Evolutionary conservation across 352 stramenopile species (phyloP).

Genomic region (Phytophthora palmivora): DNA sequence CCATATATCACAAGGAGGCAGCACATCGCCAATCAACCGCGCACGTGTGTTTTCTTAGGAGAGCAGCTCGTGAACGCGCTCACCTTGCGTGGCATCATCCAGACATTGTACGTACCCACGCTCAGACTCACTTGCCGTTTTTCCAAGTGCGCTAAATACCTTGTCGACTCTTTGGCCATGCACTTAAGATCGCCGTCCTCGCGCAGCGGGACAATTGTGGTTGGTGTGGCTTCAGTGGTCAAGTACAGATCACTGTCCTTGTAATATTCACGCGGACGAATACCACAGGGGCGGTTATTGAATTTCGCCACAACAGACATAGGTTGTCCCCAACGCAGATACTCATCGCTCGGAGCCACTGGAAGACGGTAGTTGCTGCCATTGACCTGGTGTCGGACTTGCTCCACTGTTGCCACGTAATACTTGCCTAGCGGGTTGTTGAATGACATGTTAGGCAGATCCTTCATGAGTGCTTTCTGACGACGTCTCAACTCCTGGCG

Average conservation of each 20-base stretch:
- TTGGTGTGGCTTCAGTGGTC: constrained; percentile 60
- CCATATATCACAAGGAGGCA: constrained; percentile 76
- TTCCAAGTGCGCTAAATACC: constrained; percentile 65
- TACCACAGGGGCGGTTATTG: constrained; percentile 62
- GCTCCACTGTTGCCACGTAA: constrained; percentile 62
- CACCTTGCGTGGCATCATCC: constrained; percentile 86
- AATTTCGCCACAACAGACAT: constrained; percentile 67
- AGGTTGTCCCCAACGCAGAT: constrained; percentile 68
- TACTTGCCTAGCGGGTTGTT: constrained; percentile 59
- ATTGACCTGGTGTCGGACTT: constrained; percentile 43
- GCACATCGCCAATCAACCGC: constrained; percentile 68
- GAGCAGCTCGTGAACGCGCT: constrained; percentile 74
- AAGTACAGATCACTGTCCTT: constrained; percentile 80
- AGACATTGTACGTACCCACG: constrained; percentile 84
- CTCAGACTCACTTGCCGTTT: constrained; percentile 59
- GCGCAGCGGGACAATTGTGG: constrained; percentile 72
- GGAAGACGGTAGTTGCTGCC: constrained; percentile 41
- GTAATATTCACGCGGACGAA: constrained; percentile 79
- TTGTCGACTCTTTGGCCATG: constrained; percentile 77
- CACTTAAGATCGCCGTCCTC: constrained; percentile 71
- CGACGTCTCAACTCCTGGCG: constrained; percentile 57
- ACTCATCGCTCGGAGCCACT: constrained; percentile 41
- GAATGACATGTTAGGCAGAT: constrained; percentile 85
- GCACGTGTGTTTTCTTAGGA: constrained; percentile 82
- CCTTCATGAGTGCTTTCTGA: constrained; percentile 61